Conservation (phyloP, 345 rosid species). For the Populus deltoides region DNA sequence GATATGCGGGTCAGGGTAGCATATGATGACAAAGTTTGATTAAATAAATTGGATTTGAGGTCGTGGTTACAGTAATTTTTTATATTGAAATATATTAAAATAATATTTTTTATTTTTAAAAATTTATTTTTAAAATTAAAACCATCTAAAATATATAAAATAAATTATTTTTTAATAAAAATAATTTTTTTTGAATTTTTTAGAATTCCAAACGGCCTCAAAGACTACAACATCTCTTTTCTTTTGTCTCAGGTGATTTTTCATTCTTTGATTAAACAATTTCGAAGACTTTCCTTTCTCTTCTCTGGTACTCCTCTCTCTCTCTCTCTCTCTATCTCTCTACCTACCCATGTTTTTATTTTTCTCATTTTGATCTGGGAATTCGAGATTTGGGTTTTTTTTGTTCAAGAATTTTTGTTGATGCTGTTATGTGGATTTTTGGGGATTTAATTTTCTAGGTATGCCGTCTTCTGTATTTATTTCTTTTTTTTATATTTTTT, state of each 20-base stretch:
- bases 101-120: no score
- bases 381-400: not conserved
- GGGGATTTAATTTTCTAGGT: not conserved
- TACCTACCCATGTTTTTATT: not conserved
- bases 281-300: not conserved
- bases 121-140: no score
- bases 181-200: no score
- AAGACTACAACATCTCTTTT: not conserved
- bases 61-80: no score
- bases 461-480: not conserved
- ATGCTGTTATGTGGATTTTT: not conserved
- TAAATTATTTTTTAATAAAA: no score
- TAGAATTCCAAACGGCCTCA: no score
- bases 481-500: not conserved
- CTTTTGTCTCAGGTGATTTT: not conserved
- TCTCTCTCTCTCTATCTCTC: not conserved
- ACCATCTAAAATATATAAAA: no score
- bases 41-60: no score
- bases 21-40: no score
- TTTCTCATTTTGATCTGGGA: constrained; percentile 13
- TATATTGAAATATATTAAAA: no score
- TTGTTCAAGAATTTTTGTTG: not conserved
- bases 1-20: not conserved
- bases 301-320: not conserved
- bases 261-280: not conserved